Percentiles rank a stretch among this genome's conserved stretches.
phyloP scores from a whole-genome alignment of 345 rosid genomes.

The Firmiana major region DNA sequence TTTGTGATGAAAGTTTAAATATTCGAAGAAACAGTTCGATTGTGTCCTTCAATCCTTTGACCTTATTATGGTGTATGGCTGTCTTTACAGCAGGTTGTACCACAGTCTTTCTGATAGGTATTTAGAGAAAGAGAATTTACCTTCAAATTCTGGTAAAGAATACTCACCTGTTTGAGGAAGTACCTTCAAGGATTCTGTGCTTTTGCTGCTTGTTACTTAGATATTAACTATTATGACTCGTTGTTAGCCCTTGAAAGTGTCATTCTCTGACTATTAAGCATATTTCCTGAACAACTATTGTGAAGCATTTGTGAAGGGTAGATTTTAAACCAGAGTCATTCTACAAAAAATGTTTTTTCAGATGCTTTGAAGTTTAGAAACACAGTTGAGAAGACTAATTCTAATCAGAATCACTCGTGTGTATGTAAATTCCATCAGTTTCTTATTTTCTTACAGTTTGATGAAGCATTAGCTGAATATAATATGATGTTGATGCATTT shows the following conservation, averaged over 20 bases:
- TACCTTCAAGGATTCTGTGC: neutral
- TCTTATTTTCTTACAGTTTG: neutral
- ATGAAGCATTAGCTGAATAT: neutral
- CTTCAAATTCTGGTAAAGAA: neutral
- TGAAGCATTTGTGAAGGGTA: neutral
- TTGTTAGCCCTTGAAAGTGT: neutral
- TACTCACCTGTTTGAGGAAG: neutral
- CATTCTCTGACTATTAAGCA: neutral
- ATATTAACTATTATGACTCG: neutral
- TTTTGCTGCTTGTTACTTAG: slow-evolving; percentile 2
- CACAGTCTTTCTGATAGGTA: neutral
- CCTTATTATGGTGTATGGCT: neutral
- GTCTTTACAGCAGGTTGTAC: neutral
- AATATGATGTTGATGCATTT: slow-evolving; percentile 15
- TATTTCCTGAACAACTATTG: neutral
- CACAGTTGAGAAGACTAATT: neutral
- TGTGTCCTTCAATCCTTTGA: too few relatives aligned
- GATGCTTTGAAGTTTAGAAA: neutral
- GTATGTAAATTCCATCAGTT: slow-evolving; percentile 1
- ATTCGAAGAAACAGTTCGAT: neutral
- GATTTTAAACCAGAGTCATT: neutral
- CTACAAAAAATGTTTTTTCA: neutral
- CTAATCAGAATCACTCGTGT: neutral
- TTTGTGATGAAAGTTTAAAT: neutral
- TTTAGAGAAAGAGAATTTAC: neutral